Percentiles rank a stretch among this genome's conserved stretches.
These are phyloP conservation scores for Teratosphaeria gauchensis DNA, from an alignment of 2,329 filamentous ascomycete species.

Conservation along the genomic window DNA sequence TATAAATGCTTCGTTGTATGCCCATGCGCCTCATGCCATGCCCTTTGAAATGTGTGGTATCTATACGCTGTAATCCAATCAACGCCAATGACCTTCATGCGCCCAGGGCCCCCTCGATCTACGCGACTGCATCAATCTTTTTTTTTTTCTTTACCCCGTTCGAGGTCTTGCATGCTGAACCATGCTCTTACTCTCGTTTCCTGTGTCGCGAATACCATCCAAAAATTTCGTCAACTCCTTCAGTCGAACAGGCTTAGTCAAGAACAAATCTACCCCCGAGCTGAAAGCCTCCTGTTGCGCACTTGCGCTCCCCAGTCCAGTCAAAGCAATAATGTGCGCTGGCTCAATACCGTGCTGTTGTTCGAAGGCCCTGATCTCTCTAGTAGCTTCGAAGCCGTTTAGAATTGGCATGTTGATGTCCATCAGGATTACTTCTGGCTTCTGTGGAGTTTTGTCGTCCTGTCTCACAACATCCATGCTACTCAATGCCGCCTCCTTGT, in stretches of 20 bases:
- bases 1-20: too few relatives aligned
- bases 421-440: slow-evolving; percentile 37
- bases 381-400: slow-evolving; percentile 26
- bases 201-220: not conserved
- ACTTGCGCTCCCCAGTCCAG: slow-evolving; percentile 20
- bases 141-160: not conserved
- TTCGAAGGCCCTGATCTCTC: slow-evolving; percentile 24
- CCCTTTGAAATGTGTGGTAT: too few relatives aligned
- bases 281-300: slow-evolving; percentile 22
- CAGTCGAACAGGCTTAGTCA: slow-evolving; percentile 26
- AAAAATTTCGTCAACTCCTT: slow-evolving; percentile 24
- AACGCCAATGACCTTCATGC: too few relatives aligned
- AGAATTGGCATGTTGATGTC: slow-evolving; percentile 28
- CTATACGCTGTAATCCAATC: too few relatives aligned
- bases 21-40: too few relatives aligned
- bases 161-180: not conserved
- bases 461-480: not conserved
- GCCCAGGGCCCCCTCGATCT: too few relatives aligned
- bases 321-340: slow-evolving; percentile 23
- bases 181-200: not conserved
- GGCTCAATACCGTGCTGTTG: slow-evolving; percentile 14
- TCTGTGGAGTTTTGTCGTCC: not conserved
- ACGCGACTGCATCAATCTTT: not conserved
- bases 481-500: slow-evolving; percentile 18
- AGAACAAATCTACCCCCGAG: slow-evolving; percentile 22